Percentiles rank a stretch among this genome's conserved stretches.
Conservation (phyloP, 768 basidiomycete genomes). For the Suillus decipiens region DNA sequence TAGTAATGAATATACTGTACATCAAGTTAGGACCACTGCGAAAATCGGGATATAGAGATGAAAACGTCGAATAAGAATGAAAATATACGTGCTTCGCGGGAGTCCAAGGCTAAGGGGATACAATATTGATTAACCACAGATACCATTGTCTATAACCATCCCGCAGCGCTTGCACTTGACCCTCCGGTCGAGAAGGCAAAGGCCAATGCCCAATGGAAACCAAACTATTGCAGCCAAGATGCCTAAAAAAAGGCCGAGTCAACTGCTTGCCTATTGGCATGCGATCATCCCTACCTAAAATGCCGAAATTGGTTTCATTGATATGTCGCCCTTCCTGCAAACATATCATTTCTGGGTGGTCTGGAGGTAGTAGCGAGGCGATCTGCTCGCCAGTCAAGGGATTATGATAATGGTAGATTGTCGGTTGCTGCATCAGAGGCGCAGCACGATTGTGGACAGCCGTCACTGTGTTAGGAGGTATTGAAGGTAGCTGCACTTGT, state of each 20-base stretch:
- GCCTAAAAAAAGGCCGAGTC: constrained; percentile 42
- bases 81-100: too few relatives aligned
- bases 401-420: constrained; percentile 70
- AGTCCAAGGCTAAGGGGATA: not conserved
- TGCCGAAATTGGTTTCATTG: constrained; percentile 61
- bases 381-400: constrained; percentile 58
- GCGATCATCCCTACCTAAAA: constrained; percentile 54
- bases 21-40: not conserved
- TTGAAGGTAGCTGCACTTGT: constrained; percentile 11
- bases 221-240: constrained; percentile 81
- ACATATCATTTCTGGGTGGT: constrained; percentile 84
- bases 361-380: constrained; percentile 68
- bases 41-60: not conserved
- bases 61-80: not conserved
- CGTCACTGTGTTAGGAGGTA: constrained; percentile 18
- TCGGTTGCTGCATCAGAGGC: constrained; percentile 43
- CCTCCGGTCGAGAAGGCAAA: constrained; percentile 74
- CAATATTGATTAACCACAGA: constrained; percentile 25
- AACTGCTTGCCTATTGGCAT: not conserved
- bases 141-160: constrained; percentile 37
- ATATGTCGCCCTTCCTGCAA: constrained; percentile 76
- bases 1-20: not conserved
- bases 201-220: constrained; percentile 82
- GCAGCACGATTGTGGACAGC: constrained; percentile 24
- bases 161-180: constrained; percentile 64